Base-by-base conservation (phyloP, 2,329 filamentous ascomycete species). In the Trichothecium roseum region DNA sequence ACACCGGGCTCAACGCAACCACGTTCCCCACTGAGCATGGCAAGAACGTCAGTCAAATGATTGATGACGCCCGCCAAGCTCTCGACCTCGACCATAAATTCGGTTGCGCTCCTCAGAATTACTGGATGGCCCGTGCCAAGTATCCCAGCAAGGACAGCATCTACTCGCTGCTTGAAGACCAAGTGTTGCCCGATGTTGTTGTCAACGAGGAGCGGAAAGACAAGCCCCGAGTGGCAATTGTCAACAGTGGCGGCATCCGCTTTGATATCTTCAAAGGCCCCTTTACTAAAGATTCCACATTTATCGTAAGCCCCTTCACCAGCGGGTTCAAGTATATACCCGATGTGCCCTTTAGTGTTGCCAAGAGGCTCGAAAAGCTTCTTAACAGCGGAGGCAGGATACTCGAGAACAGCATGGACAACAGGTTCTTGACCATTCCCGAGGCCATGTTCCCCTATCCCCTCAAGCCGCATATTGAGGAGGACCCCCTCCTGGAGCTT, bases 221-320 rank as follows among this genome's bases (percentile, higher is more conserved):
- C 37, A 67, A 72, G 28, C 70, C 86, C 8, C 72, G 75, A 6
- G 61, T 96, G 9, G 78, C 81, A 20, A 74, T 96, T 34, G 68
- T 84, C 37, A 98, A 98, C 58, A 94, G 85, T 0, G 91, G 91
- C 18, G 84, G 84, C 4, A 78, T 98, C 45, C 83, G 91, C 30
- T 98, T 96, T 56, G 91, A 98, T 55, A 84, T 98, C 41, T 94
- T 95, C 68, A 78, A 89, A 55, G 91, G 91, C 0, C 67, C 80
- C 0, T 96, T 96, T 52, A 96, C 91, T 0, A 76, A 78, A 28
- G 91, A 98, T 54, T 81, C 80, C 4, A 85, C 83, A 0, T 96
- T 78, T 52, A 80, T 89, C 28, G 71, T 96, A 18, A 93, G 84
- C 8, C 91, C 91, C 0, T 98, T 98, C 54, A 77, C 75, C 2